These are phyloP conservation scores for Cercospora janseana DNA, from an alignment of 2,329 filamentous ascomycete genomes.

Conservation along the genomic window DNA sequence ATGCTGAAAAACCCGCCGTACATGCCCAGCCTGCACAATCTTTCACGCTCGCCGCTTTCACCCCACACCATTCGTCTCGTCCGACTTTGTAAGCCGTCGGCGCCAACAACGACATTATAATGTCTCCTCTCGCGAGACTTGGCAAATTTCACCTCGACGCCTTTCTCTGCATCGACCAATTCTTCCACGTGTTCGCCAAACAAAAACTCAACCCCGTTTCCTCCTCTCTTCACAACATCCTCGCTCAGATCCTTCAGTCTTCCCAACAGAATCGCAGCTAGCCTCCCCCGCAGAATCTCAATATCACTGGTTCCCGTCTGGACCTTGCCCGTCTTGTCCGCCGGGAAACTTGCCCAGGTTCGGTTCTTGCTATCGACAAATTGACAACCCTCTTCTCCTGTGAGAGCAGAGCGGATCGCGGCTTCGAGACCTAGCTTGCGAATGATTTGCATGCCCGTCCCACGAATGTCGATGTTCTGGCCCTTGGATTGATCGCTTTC, in stretches of 20 bases:
- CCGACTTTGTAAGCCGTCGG: slow-evolving; percentile 35
- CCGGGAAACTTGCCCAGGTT: slow-evolving; percentile 26
- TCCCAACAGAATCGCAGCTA: slow-evolving; percentile 30
- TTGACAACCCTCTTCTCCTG: slow-evolving; percentile 33
- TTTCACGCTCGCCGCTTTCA: slow-evolving; percentile 19
- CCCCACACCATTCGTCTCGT: slow-evolving; percentile 35
- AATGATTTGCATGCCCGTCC: slow-evolving; percentile 32
- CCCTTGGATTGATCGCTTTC: slow-evolving; percentile 25
- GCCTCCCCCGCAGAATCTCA: slow-evolving; percentile 35
- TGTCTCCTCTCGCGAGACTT: slow-evolving; percentile 24
- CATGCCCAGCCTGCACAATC: slow-evolving; percentile 28
- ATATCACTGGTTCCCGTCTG: slow-evolving; percentile 36
- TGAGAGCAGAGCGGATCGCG: slow-evolving; percentile 28
- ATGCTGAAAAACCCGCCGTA: slow-evolving; percentile 38
- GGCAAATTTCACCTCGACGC: slow-evolving; percentile 30
- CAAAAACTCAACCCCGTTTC: slow-evolving; percentile 32
- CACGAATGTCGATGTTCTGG: slow-evolving; percentile 38
- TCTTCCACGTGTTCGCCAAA: slow-evolving; percentile 32
- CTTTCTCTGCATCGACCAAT: slow-evolving; percentile 27
- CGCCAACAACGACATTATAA: slow-evolving; percentile 34
- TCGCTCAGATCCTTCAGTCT: slow-evolving; percentile 26
- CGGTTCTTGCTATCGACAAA: slow-evolving; percentile 32
- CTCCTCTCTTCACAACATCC: slow-evolving; percentile 27
- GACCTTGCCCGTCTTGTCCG: slow-evolving; percentile 30
- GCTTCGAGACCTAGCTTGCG: slow-evolving; percentile 34